Conservation (phyloP, 306 rosid species). For the Astragalus glycyphyllos region DNA sequence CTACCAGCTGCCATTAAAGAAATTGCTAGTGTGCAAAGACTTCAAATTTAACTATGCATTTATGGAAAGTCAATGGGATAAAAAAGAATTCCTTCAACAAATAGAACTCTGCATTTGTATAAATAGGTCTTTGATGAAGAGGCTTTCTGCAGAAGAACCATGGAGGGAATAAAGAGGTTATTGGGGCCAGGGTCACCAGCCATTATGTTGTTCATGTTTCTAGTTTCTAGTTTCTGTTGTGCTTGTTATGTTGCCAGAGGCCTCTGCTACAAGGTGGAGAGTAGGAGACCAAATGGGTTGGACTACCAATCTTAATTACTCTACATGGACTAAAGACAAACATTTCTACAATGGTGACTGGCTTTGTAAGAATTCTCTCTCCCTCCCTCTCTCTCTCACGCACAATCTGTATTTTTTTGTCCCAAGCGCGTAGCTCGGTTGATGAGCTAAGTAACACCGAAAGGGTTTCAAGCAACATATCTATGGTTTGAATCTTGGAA, state of each 20-base stretch:
- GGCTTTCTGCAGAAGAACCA: constrained; percentile 29
- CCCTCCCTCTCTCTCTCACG: neutral
- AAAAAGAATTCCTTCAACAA: neutral
- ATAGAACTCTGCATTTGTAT: neutral
- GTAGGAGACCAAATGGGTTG: constrained; percentile 73
- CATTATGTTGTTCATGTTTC: too few relatives aligned
- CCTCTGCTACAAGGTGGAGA: constrained; percentile 57
- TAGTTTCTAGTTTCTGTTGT: constrained; percentile 35
- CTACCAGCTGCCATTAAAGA: too few relatives aligned
- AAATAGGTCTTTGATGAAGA: too few relatives aligned
- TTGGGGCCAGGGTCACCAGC: too few relatives aligned
- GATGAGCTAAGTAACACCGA: too few relatives aligned
- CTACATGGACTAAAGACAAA: constrained; percentile 62
- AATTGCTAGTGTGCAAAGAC: neutral
- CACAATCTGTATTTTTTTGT: neutral
- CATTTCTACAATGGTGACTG: constrained; percentile 84
- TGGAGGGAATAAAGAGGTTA: too few relatives aligned
- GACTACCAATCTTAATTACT: constrained; percentile 63
- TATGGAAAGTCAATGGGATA: neutral
- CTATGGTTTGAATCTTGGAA: too few relatives aligned
- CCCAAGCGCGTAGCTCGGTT: neutral
- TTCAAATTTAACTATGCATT: constrained; percentile 9
- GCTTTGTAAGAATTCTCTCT: constrained; percentile 82
- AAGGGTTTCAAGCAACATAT: too few relatives aligned
- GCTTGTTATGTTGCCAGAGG: constrained; percentile 57